Evolutionary conservation across 192 early-diverging fungal species (phyloP), one percentile per base, ranked within the genome.

Genomic region (Coemansia sp.): DNA sequence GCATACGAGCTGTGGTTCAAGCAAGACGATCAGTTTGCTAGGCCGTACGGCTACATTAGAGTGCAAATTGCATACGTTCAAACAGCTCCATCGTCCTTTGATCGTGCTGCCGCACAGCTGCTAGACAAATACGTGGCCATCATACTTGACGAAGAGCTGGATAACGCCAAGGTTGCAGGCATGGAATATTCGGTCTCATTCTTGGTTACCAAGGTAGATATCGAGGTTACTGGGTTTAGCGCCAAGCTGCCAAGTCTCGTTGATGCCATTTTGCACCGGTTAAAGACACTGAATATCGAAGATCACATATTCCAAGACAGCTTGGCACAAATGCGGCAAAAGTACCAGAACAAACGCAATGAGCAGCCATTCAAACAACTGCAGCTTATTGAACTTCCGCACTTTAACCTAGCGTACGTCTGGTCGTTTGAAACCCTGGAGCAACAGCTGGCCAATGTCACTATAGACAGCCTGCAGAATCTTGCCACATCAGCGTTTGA

Each of bases 11-110:
- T 94, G 62, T 98, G 96, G 96, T 86, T 92, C 63, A 94, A 94
- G 69, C 88, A 90, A 58, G 96, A 98, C 70, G 89, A 94, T 63
- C 90, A 81, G 1, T 98, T 93, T 62, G 89, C 85, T 83, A 84
- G 91, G 5, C 96, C 96, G 17, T 89, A 90, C 63, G 92, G 89
- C 19, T 27, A 54, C 15, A 23, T 54, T 15, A 54, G 27, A 14
- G 9, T 54, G 52, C 25, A 27, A 54, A 54, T 54, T 27, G 23
- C 27, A 24, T 54, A 27, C 5, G 23, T 27, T 14, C 12, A 24
- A 27, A 27, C 21, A 23, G 11, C 22, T 15, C 21, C 52, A 27
- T 23, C 25, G 14, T 27, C 27, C 4, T 14, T 6, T 27, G 52
- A 54, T 14, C 24, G 25, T 8, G 52, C 24, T 10, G 52, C 14